A percentile compares a stretch with the other conserved stretches of the same genome.
Evolutionary conservation across 345 rosid genomes (phyloP).

Genomic region (Viola odorata): DNA sequence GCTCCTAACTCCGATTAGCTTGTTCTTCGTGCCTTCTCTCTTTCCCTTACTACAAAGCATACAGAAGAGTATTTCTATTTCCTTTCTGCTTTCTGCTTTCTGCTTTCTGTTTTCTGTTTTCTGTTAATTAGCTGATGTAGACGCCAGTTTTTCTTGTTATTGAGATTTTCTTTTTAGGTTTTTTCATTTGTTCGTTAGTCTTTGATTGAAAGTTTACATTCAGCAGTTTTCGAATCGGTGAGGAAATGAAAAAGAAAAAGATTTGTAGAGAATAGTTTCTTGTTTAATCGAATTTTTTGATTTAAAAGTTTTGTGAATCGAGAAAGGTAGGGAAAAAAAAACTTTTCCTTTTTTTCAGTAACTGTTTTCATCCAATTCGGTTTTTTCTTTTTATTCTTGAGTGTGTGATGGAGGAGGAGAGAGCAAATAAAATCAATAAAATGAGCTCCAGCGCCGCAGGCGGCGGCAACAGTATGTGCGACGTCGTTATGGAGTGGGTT

Average conservation of each 20-base stretch:
- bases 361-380: no score
- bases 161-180: background rate
- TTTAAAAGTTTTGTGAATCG: background rate
- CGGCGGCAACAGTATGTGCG: constrained; percentile 27
- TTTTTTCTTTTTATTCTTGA: background rate
- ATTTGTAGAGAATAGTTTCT: background rate
- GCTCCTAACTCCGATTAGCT: background rate
- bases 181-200: background rate
- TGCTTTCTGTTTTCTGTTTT: background rate
- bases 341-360: no score
- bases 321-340: background rate
- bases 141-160: background rate
- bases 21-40: background rate
- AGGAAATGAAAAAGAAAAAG: background rate
- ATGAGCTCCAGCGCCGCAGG: constrained; percentile 1
- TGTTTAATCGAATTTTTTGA: background rate
- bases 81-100: background rate
- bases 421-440: constrained; percentile 24
- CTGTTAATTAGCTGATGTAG: background rate
- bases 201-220: background rate
- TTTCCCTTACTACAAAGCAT: background rate
- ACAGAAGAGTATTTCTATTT: background rate
- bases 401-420: constrained; percentile 26
- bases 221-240: constrained; percentile 8
- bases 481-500: constrained; percentile 53